These are phyloP conservation scores for Galium porrigens DNA, from an alignment of 305 asterid species.

Conservation along the genomic window DNA sequence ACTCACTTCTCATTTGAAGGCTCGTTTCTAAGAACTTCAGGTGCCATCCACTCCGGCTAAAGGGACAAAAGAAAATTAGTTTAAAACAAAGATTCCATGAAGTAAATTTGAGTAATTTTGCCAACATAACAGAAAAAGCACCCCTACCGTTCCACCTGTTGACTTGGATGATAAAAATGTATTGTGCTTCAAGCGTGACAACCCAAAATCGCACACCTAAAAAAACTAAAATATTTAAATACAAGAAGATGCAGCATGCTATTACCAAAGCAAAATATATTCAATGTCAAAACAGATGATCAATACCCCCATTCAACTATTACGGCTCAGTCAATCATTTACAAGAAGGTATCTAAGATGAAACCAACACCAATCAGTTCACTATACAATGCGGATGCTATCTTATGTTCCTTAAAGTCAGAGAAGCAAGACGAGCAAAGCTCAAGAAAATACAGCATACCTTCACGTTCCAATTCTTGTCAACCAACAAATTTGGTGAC, in stretches of 20 bases:
- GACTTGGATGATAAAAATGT: constrained; percentile 99
- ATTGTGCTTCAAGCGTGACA: constrained; percentile 98
- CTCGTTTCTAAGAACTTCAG: constrained; percentile 97
- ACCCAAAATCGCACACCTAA: constrained; percentile 92
- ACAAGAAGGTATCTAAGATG: not conserved
- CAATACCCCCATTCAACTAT: not conserved
- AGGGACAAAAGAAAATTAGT: constrained; percentile 15
- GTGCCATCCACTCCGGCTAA: constrained; percentile 99
- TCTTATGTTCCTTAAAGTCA: not conserved
- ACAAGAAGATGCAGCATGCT: constrained; percentile 11
- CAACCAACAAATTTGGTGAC: constrained; percentile 95
- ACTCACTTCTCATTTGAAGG: constrained; percentile 97
- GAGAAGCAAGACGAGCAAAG: not conserved
- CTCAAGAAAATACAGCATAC: constrained; percentile 22
- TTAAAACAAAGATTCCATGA: not conserved
- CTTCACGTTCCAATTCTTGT: constrained; percentile 94
- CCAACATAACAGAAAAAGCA: not conserved
- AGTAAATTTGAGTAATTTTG: not conserved
- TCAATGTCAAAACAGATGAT: not conserved
- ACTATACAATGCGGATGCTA: not conserved
- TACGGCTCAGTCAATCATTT: not conserved
- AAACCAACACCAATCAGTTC: not conserved
- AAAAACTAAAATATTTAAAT: constrained; percentile 11
- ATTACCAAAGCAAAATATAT: not conserved
- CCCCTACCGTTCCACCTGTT: constrained; percentile 95